Evolutionary conservation across 2,329 filamentous ascomycete genomes (phyloP), one percentile per base, ranked within the genome.

Genomic region (Claviceps maximensis): DNA sequence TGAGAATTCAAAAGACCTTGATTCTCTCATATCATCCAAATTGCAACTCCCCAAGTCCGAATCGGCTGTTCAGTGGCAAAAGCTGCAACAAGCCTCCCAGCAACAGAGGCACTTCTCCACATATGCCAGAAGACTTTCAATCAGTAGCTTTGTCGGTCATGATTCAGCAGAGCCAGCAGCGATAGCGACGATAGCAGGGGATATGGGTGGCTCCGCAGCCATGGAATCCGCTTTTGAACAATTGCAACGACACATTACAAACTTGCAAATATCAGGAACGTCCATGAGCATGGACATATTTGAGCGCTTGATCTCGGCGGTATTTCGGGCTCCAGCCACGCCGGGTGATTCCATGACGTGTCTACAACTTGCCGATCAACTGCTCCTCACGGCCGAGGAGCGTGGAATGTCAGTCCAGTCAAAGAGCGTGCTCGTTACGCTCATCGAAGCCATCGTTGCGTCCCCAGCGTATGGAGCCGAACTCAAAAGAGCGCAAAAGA

Each of bases 341-440:
- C 42, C 54, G 8, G 58, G 62, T 21, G 58, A 61, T 4, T 57
- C 59, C 2, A 60, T 63, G 5, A 54, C 56, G 3, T 67, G 70
- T 42, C 61, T 72, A 1, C 58, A 63, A 21, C 59, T 77, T 4
- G 67, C 73, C 2, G 67, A 75, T 46, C 62, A 71, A 33, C 60
- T 79, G 13, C 61, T 78, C 8, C 62, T 68, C 15, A 71, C 70
- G 5, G 69, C 76, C 50, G 65, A 72, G 46, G 71, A 74, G 57
- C 71, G 75, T 9, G 71, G 72, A 19, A 62, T 75, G 53, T 55
- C 62, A 2, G 61, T 77, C 21, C 60, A 74, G 52, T 65, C 67
- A 29, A 65, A 72, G 53, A 71, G 77, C 27, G 63, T 83, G 51
- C 69, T 83, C 49, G 68, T 75, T 13, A 61, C 69, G 10, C 64